Base-by-base conservation (phyloP, 164 flowering plant species). In the Liriodendron chinense region DNA sequence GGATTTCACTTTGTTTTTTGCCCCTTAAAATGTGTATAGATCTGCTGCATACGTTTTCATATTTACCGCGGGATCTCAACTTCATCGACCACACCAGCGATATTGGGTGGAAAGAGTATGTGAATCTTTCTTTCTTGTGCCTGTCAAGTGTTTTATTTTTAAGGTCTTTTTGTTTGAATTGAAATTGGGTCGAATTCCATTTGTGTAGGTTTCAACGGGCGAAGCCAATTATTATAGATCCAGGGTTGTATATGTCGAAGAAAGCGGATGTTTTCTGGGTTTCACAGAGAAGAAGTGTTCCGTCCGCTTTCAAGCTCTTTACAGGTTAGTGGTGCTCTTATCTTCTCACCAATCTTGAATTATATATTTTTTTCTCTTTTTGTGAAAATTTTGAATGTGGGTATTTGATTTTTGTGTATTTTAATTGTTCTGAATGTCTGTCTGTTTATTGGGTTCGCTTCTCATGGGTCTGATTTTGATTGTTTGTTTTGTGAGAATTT, bases 51-150 rank as follows among this genome's bases (percentile, higher is more conserved):
- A 84, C 89, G 9, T 88, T 88, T 73, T 82, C 85, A 13, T 82
- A 84, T 77, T 67, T 88, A 75, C 85, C 85, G 22, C 81, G 88
- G 71, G 86, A 85, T 79, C 83, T 86, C 76, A 88, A 86, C 77
- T 86, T 86, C 82, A 84, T 86, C 25, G 91, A 88, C 74, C 91
- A 88, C 43, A 86, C 91, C 25, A 84, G 88, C 71, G 59, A 83
- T 25, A 82, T 86, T 68, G 91, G 91, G 2, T 88, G 91, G 91
- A 88, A 88, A 53, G 89, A 81, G 91, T 88, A 80, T 23, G 88
- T 49, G 61, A 68, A 48, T 3, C 72, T 34, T 8, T 47, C 10
- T 26, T n/a, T 22, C 10, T 53, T 53, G 59, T 53, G 13, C 18
- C 59, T 16, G 18, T 53, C 18, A 16, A 53, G 26, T 34, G 12